Conservation (phyloP, 2,329 filamentous ascomycete genomes). For the Teratosphaeria zuluensis region DNA sequence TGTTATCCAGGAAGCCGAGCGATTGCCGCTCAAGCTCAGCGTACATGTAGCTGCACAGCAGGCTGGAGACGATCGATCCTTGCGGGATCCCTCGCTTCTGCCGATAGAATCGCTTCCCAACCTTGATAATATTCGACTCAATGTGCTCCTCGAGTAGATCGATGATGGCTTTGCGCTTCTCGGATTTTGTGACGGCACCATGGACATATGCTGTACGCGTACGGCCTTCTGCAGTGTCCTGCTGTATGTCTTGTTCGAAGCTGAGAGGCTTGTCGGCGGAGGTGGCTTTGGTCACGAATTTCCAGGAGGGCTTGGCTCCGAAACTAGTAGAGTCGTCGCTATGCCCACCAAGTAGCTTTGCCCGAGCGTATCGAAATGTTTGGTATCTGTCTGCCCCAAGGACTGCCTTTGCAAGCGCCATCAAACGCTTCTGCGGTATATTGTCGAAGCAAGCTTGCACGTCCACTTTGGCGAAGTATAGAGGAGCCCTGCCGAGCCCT, state of each 20-base stretch:
- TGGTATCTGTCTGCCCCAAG: conserved; percentile 55
- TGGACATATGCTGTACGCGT: conserved; percentile 69
- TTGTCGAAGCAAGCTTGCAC: conserved; percentile 91
- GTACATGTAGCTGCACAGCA: conserved; percentile 94
- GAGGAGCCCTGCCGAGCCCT: conserved; percentile 24
- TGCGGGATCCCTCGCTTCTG: conserved; percentile 88
- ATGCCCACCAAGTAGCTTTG: conserved; percentile 42
- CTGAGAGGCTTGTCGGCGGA: conserved; percentile 17
- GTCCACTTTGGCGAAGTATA: conserved; percentile 90
- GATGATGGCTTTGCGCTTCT: conserved; percentile 52
- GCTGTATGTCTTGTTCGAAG: conserved; percentile 21
- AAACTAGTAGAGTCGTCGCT: conserved; percentile 24
- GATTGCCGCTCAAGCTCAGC: conserved; percentile 67
- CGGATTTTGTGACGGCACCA: conserved; percentile 47
- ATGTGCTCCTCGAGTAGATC: conserved; percentile 70
- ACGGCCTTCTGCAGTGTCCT: conserved; percentile 29
- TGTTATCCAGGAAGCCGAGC: conserved; percentile 54
- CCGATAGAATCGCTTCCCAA: conserved; percentile 79
- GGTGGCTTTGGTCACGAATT: conserved; percentile 32
- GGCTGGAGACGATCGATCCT: conserved; percentile 76
- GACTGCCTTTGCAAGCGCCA: conserved; percentile 53
- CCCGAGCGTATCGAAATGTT: conserved; percentile 64
- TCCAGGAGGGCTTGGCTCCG: conserved; percentile 27
- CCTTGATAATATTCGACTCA: conserved; percentile 73
- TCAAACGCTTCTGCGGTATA: conserved; percentile 70